Conservation (phyloP, 768 basidiomycete species). For the Boletus reticuloceps region DNA sequence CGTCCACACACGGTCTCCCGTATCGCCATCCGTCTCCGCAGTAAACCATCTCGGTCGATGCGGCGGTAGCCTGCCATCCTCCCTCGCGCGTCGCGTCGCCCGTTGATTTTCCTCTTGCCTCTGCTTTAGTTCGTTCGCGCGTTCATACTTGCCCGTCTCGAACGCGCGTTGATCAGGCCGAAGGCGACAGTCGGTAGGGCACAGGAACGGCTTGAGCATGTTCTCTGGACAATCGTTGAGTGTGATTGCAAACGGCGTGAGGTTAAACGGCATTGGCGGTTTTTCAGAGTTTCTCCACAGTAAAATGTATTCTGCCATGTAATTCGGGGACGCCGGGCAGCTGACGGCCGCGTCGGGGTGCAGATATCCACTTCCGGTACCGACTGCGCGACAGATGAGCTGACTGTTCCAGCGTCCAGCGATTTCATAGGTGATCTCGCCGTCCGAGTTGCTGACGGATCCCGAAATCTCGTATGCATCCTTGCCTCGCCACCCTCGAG, state of each 20-base stretch:
- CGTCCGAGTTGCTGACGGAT: conserved; percentile 64
- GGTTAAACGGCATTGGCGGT: conserved; percentile 81
- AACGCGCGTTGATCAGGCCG: conserved; percentile 95
- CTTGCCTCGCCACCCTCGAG: conserved; percentile 89
- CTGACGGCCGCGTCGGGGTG: conserved; percentile 69
- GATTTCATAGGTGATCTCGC: conserved; percentile 77
- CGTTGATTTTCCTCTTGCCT: conserved; percentile 82
- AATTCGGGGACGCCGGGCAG: conserved; percentile 40
- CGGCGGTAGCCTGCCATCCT: conserved; percentile 65
- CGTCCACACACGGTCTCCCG: conserved; percentile 85
- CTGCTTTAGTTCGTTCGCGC: conserved; percentile 76
- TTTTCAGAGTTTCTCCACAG: conserved; percentile 95
- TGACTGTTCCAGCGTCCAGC: conserved; percentile 96
- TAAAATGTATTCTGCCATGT: conserved; percentile 70
- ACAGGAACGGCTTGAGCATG: conserved; percentile 66
- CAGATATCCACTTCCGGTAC: conserved; percentile 55
- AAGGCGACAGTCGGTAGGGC: conserved; percentile 89
- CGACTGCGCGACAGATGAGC: conserved; percentile 77
- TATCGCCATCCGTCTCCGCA: conserved; percentile 81
- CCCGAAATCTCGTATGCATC: conserved; percentile 94
- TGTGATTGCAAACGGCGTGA: conserved; percentile 92
- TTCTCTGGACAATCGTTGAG: conserved; percentile 83
- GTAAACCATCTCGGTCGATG: conserved; percentile 89
- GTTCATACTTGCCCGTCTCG: conserved; percentile 82
- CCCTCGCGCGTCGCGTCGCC: conserved; percentile 65